Conservation (phyloP, 1,139 yeast species). For the Zygotorulaspora mrakii region DNA sequence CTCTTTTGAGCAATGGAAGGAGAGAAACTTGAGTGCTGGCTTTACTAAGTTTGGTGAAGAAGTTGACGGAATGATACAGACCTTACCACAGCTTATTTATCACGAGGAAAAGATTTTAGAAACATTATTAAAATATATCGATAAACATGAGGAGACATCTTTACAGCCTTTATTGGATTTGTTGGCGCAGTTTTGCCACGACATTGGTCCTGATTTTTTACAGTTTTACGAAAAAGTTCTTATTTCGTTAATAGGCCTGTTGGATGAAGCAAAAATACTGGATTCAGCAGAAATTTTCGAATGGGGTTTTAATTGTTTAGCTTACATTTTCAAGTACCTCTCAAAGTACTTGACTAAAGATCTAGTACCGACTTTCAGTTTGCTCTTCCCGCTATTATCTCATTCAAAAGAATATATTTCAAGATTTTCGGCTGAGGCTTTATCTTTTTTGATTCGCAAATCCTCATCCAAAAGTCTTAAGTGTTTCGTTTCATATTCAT, state of each 20-base stretch:
- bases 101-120: slow-evolving; percentile 63
- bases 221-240: slow-evolving; percentile 59
- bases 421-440: slow-evolving; percentile 85
- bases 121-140: slow-evolving; percentile 48
- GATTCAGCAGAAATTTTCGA: slow-evolving; percentile 56
- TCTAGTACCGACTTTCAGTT: slow-evolving; percentile 61
- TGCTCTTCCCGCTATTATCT: slow-evolving; percentile 60
- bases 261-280: slow-evolving; percentile 49
- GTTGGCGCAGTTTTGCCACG: slow-evolving; percentile 83
- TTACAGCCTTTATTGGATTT: slow-evolving; percentile 80
- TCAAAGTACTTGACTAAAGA: slow-evolving; percentile 60
- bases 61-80: slow-evolving; percentile 54
- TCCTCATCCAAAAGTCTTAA: slow-evolving; percentile 49
- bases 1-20: slow-evolving; percentile 82
- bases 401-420: slow-evolving; percentile 62
- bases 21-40: slow-evolving; percentile 71
- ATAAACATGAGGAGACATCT: slow-evolving; percentile 61
- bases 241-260: slow-evolving; percentile 46
- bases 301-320: slow-evolving; percentile 79
- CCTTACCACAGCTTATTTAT: slow-evolving; percentile 76
- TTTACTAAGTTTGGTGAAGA: slow-evolving; percentile 62
- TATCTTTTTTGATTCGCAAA: slow-evolving; percentile 78
- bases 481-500: slow-evolving; percentile 48
- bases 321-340: slow-evolving; percentile 84
- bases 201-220: slow-evolving; percentile 87